Evolutionary conservation across 1,284 basidiomycete species (phyloP).

Genomic region (Rugiboletus extremiorientalis): DNA sequence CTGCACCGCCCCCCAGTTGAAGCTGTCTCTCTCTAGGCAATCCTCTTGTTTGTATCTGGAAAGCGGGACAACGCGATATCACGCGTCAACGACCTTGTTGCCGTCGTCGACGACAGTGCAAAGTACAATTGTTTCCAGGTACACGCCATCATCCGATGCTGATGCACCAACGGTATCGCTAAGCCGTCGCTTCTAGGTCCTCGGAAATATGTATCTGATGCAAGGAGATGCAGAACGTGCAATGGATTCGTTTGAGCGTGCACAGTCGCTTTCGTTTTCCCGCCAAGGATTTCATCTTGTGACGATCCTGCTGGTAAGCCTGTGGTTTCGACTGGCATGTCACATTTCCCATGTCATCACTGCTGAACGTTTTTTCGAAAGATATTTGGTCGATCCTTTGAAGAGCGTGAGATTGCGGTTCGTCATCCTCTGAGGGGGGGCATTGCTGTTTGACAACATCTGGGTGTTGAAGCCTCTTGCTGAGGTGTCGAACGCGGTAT

Average conservation of each 20-base stretch:
- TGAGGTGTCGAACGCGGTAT: too few species aligned
- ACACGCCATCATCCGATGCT: neutral
- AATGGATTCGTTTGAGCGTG: neutral
- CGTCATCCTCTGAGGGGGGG: too few species aligned
- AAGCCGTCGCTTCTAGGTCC: neutral
- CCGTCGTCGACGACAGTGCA: neutral
- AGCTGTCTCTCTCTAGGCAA: slow-evolving; percentile 1
- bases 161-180: neutral
- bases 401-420: too few species aligned
- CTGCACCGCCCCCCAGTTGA: too few species aligned
- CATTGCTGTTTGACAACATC: too few species aligned
- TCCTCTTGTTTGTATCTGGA: slow-evolving; percentile 1
- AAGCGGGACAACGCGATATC: neutral
- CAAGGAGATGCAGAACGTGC: neutral
- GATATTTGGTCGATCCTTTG: too few species aligned
- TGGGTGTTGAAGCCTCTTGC: too few species aligned
- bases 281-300: neutral
- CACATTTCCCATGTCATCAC: too few species aligned
- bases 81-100: neutral
- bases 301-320: slow-evolving; percentile 7
- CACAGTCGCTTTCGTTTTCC: neutral
- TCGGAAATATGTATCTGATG: neutral
- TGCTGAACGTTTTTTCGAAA: neutral
- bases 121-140: too few species aligned
- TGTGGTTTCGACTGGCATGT: too few species aligned